Conservation (phyloP, 148 eudicot genomes). For the Persicaria tinctoria region DNA sequence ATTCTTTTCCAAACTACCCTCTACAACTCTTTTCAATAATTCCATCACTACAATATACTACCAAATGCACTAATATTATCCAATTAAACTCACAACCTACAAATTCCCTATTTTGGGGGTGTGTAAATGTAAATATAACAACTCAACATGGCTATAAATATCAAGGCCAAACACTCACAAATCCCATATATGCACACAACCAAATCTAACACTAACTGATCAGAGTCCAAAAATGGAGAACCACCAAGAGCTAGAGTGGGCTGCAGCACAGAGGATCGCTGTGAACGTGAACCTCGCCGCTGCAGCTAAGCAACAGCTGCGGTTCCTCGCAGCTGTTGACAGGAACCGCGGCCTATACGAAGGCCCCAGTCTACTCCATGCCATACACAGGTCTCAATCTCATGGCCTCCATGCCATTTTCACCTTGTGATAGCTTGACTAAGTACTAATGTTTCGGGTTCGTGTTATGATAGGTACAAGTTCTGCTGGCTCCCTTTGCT, state of each 20-base stretch:
- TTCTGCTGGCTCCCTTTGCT: constrained; percentile 81
- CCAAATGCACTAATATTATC: too few relatives aligned
- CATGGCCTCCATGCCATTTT: background rate
- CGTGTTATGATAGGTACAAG: constrained; percentile 40
- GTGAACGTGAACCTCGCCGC: constrained; percentile 47
- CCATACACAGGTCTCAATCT: constrained; percentile 44
- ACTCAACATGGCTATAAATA: background rate
- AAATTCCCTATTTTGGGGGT: too few relatives aligned
- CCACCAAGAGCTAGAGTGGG: constrained; percentile 55
- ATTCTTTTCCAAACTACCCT: background rate
- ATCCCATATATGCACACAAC: background rate
- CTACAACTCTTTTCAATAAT: too few relatives aligned
- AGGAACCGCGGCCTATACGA: constrained; percentile 53
- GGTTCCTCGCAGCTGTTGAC: constrained; percentile 66
- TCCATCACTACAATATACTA: too few relatives aligned
- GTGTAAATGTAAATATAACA: background rate
- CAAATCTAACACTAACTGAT: background rate
- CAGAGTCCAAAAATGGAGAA: constrained; percentile 23
- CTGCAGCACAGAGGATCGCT: constrained; percentile 46
- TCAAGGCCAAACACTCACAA: constrained; percentile 1
- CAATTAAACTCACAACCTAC: too few relatives aligned
- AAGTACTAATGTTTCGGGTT: background rate
- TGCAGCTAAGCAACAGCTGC: constrained; percentile 55
- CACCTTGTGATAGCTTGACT: background rate
- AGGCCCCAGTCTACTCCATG: constrained; percentile 38